Evolutionary conservation across 768 basidiomycete species (phyloP), one percentile per base, ranked within the genome.

Genomic region (Lentinula detonsa): DNA sequence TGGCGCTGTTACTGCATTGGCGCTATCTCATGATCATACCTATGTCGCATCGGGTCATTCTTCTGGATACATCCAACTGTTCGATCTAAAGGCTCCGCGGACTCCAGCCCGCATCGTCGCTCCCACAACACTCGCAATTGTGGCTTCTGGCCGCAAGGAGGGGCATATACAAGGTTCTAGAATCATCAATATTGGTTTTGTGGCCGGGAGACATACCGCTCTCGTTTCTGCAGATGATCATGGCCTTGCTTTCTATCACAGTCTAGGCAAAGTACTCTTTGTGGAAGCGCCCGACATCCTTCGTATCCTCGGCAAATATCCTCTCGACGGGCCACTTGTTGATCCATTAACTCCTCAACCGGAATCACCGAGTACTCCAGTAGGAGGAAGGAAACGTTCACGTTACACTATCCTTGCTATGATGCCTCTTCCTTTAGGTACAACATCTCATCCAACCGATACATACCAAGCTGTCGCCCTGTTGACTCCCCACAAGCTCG

Each of bases 161-260:
- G 90, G 97, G 16, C 92, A 99, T 71, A 74, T 98, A 16, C 71
- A 77, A 23, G 90, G 90, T 10, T 89, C 91, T 2, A 82, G 84
- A 15, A 95, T 99, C 52, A 76, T 90, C 61, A 88, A 79, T 68
- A 75, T 99, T 46, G 87, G 85, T 33, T 99, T 99, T 68, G 84
- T 98, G 7, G 94, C 92, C 11, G 88, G 87, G 18, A 82, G 96
- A 43, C 96, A 97, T 67, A 98, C 97, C 2, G 95, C 93, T 4
- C 82, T 98, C 54, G 85, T 98, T 43, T 88, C 89, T 4, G 91
- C 93, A 2, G 97, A 98, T 70, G 91, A 96, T 61, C 75, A 81
- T 65, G 97, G 97, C 0, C 80, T 98, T 8, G 92, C 94, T 0
- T 99, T 99, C 73, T 97, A 93, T 70, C 95, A 98, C 73, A 91